Conservation (phyloP, 1,284 basidiomycete species). For the Porogramme epimiltina region DNA sequence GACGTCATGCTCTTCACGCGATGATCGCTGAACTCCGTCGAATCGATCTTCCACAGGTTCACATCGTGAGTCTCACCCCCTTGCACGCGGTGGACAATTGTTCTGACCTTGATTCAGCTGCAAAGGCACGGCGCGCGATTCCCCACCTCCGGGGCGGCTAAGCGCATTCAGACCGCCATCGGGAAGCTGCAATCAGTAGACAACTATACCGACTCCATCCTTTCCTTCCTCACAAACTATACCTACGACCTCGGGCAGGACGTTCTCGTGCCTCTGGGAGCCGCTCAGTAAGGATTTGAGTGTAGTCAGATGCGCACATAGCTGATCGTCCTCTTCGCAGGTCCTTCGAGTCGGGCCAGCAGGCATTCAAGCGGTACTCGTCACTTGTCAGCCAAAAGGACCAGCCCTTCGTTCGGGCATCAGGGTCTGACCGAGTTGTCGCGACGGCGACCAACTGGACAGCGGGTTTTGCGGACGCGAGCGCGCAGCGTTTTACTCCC, state of each 20-base stretch:
- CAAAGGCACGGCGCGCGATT: constrained; percentile 85
- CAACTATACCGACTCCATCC: constrained; percentile 45
- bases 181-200: constrained; percentile 51
- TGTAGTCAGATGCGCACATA: constrained; percentile 11
- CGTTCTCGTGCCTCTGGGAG: constrained; percentile 70
- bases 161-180: constrained; percentile 51
- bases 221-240: constrained; percentile 65
- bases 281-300: constrained; percentile 73
- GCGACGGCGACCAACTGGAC: constrained; percentile 75
- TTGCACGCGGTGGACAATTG: neutral
- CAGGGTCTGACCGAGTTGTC: constrained; percentile 63
- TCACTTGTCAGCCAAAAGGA: constrained; percentile 45
- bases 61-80: neutral
- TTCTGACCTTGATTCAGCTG: constrained; percentile 47
- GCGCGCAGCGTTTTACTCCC: constrained; percentile 32
- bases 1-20: no score
- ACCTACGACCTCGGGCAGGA: constrained; percentile 62
- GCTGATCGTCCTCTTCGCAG: constrained; percentile 21
- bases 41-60: neutral
- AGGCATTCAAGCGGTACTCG: constrained; percentile 54
- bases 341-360: constrained; percentile 49
- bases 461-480: constrained; percentile 50
- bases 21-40: no score
- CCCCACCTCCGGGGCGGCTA: constrained; percentile 59
- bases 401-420: constrained; percentile 69